Evolutionary conservation across 345 rosid genomes (phyloP).

Genomic region (Rhodomyrtus tomentosa): DNA sequence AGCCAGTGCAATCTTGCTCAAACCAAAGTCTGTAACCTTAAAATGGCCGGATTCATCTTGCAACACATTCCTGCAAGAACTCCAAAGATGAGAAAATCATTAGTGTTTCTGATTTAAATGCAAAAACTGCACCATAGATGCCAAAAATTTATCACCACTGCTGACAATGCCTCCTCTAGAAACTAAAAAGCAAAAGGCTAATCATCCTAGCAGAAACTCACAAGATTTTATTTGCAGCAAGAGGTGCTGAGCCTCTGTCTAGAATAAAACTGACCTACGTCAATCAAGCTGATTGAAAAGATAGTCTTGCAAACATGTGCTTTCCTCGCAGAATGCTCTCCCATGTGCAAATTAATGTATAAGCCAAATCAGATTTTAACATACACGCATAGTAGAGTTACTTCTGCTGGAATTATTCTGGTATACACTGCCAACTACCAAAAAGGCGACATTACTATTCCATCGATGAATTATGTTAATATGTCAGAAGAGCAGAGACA

Average conservation of each 20-base stretch:
- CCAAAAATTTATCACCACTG: neutral
- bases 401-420: neutral
- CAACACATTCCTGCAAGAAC: slow-evolving; percentile 30
- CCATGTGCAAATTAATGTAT: neutral
- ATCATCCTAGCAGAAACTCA: neutral
- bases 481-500: neutral
- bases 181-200: neutral
- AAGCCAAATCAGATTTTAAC: neutral
- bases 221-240: neutral
- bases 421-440: neutral
- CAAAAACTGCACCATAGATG: neutral
- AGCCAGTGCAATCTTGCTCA: slow-evolving; percentile 50
- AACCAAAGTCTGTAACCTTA: slow-evolving; percentile 62
- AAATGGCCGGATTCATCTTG: slow-evolving; percentile 55
- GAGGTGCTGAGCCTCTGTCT: neutral
- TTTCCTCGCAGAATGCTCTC: neutral
- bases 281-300: neutral
- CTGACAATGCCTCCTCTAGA: neutral
- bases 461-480: neutral
- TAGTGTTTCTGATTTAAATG: neutral
- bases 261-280: neutral
- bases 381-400: neutral
- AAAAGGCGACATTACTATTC: neutral
- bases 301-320: neutral
- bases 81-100: neutral